phyloP scores from a whole-genome alignment of 2,329 filamentous ascomycete genomes.

The Botrytis tulipae region DNA sequence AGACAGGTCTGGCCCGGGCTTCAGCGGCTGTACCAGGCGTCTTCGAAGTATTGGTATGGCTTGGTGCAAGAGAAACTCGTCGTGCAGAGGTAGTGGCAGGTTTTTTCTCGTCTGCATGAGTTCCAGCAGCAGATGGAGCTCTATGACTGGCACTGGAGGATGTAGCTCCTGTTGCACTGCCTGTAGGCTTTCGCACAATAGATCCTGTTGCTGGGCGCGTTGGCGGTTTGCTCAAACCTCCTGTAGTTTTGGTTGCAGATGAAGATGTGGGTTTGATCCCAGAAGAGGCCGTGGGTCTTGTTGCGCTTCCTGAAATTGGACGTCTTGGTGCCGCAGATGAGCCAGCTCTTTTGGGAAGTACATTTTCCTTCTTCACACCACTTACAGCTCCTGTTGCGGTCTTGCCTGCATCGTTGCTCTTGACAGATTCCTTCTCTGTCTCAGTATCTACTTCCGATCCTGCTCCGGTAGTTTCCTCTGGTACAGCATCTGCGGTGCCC shows the following conservation, averaged over 20 bases:
- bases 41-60: conserved; percentile 32
- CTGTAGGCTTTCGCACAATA: conserved; percentile 35
- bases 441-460: conserved; percentile 35
- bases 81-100: conserved; percentile 29
- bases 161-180: conserved; percentile 36
- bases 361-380: conserved; percentile 38
- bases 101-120: conserved; percentile 39
- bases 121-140: conserved; percentile 35
- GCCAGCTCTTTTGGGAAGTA: conserved; percentile 32
- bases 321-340: conserved; percentile 31
- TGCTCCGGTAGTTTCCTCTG: conserved; percentile 32
- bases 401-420: conserved; percentile 31
- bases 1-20: conserved; percentile 30
- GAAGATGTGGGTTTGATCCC: conserved; percentile 33
- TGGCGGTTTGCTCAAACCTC: conserved; percentile 39
- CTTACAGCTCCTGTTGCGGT: conserved; percentile 30
- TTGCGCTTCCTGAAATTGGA: conserved; percentile 20
- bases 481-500: conserved; percentile 16
- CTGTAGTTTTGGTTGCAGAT: conserved; percentile 29
- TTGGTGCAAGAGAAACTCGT: conserved; percentile 36
- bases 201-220: conserved; percentile 34
- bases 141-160: conserved; percentile 35
- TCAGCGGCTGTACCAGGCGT: conserved; percentile 33
- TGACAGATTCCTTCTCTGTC: conserved; percentile 36
- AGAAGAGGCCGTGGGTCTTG: conserved; percentile 31